A percentile compares a stretch with the other conserved stretches of the same genome.
phyloP scores from a whole-genome alignment of 2,329 filamentous ascomycete species.

The Ceratocystis destructans region DNA sequence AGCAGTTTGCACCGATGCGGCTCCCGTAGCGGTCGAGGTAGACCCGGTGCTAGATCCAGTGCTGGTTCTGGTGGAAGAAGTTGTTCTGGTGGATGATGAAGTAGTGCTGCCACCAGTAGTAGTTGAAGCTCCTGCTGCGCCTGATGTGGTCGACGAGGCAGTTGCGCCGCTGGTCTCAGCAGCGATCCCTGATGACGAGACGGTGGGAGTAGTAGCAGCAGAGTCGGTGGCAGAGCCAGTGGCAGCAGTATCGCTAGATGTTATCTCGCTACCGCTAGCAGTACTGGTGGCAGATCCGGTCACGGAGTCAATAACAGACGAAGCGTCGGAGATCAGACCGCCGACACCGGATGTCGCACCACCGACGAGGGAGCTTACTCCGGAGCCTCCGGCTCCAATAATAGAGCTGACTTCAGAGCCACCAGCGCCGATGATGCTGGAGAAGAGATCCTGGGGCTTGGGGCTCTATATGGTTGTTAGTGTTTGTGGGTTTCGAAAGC shows the following conservation, averaged over 20 bases:
- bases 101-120: slow-evolving; percentile 12
- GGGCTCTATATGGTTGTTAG: slow-evolving; percentile 1
- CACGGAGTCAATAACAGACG: slow-evolving; percentile 5
- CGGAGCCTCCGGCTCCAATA: slow-evolving; percentile 16
- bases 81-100: slow-evolving; percentile 19
- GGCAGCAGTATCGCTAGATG: slow-evolving; percentile 15
- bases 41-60: slow-evolving; percentile 14
- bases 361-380: slow-evolving; percentile 16
- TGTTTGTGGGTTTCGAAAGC: neutral
- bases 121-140: too few species aligned
- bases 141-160: too few species aligned
- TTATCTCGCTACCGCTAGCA: slow-evolving; percentile 15
- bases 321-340: neutral
- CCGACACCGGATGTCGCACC: slow-evolving; percentile 12
- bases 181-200: slow-evolving; percentile 20
- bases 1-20: slow-evolving; percentile 27
- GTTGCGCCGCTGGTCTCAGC: neutral
- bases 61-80: slow-evolving; percentile 13
- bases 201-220: slow-evolving; percentile 22
- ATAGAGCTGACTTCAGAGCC: slow-evolving; percentile 16
- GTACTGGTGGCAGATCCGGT: slow-evolving; percentile 19
- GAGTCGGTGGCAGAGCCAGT: slow-evolving; percentile 16
- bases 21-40: slow-evolving; percentile 24
- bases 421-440: slow-evolving; percentile 18
- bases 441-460: slow-evolving; percentile 10